These are phyloP conservation scores for Primulina huaijiensis DNA, from an alignment of 257 asterid species.

Conservation along the genomic window DNA sequence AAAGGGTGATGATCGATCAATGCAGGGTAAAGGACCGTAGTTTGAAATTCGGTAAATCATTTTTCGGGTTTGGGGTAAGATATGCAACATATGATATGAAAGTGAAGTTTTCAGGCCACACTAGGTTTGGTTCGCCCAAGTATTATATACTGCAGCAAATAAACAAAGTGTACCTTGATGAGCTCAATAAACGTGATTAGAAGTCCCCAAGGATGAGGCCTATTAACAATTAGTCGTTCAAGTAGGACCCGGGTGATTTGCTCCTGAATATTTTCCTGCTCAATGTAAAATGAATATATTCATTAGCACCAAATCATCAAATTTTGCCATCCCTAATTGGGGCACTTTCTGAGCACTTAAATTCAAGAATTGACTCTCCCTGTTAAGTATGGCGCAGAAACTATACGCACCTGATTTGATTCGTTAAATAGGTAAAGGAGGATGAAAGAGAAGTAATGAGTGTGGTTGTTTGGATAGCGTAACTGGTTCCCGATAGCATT, in stretches of 20 bases:
- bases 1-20: not conserved
- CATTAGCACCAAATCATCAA: not conserved
- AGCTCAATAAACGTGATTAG: slow-evolving; percentile 79
- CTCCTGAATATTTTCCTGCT: slow-evolving; percentile 92
- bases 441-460: slow-evolving; percentile 88
- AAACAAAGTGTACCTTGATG: slow-evolving; percentile 55
- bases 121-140: not conserved
- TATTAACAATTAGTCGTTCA: slow-evolving; percentile 78
- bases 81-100: not conserved
- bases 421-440: slow-evolving; percentile 82
- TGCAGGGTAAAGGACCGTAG: not conserved
- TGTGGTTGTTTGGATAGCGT: slow-evolving; percentile 96
- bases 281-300: slow-evolving; percentile 2
- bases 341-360: not conserved
- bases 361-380: not conserved
- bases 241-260: slow-evolving; percentile 86
- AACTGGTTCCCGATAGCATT: slow-evolving; percentile 93
- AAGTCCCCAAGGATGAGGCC: slow-evolving; percentile 99
- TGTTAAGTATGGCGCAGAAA: not conserved
- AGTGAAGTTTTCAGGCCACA: not conserved
- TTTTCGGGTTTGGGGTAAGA: not conserved
- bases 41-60: not conserved
- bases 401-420: slow-evolving; percentile 63
- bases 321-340: not conserved
- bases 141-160: not conserved